Evolutionary conservation across 2,329 filamentous ascomycete species (phyloP).

Genomic region (Aspergillus fijiensis): DNA sequence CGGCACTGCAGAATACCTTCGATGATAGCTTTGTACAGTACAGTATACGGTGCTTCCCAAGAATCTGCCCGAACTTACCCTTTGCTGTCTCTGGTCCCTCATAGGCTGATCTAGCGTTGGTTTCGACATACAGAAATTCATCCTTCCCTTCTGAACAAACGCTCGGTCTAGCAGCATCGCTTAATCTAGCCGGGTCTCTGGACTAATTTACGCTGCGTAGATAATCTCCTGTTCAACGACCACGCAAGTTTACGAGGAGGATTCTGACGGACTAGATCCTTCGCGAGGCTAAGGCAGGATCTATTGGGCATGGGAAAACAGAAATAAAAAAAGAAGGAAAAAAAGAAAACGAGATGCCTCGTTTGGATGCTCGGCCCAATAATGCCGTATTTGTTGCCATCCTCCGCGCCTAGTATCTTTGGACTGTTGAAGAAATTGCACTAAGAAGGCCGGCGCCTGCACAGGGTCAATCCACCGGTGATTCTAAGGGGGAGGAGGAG

Average conservation of each 20-base stretch:
- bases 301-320: background rate
- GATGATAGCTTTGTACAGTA: too few relatives aligned
- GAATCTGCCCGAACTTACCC: too few relatives aligned
- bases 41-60: too few relatives aligned
- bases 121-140: too few relatives aligned
- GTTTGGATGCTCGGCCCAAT: background rate
- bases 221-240: background rate
- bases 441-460: background rate
- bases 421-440: background rate
- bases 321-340: too few relatives aligned
- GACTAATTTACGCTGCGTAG: too few relatives aligned
- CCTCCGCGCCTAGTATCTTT: background rate
- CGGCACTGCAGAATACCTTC: too few relatives aligned
- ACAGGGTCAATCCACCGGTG: background rate
- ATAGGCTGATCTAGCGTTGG: too few relatives aligned
- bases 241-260: background rate
- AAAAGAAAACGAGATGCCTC: background rate
- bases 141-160: too few relatives aligned
- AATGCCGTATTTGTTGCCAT: background rate
- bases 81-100: too few relatives aligned
- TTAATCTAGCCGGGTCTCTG: too few relatives aligned
- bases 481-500: background rate
- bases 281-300: background rate
- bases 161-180: too few relatives aligned
- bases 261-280: background rate